Conservation (phyloP, 1,284 basidiomycete genomes). For the Vanrija sp. region DNA sequence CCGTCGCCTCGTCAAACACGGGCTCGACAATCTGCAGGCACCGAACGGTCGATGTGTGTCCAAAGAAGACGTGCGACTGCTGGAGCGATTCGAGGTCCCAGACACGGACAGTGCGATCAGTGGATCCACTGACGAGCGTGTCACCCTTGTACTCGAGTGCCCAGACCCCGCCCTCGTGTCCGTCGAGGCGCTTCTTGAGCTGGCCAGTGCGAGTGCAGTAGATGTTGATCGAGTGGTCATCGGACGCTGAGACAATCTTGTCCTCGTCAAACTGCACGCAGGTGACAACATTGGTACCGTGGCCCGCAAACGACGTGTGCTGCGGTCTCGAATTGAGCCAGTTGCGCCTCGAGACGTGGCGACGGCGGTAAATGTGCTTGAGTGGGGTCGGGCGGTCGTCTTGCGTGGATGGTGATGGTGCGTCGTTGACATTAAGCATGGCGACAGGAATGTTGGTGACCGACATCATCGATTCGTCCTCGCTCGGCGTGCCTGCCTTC, state of each 20-base stretch:
- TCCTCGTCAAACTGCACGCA: constrained; percentile 88
- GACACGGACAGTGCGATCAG: constrained; percentile 87
- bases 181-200: constrained; percentile 67
- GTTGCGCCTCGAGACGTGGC: constrained; percentile 59
- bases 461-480: constrained; percentile 30
- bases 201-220: constrained; percentile 78
- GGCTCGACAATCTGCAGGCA: constrained; percentile 51
- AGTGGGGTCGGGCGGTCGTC: constrained; percentile 31
- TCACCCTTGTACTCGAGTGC: constrained; percentile 70
- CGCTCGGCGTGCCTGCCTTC: constrained; percentile 27
- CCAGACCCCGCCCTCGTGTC: constrained; percentile 95
- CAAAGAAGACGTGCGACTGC: constrained; percentile 85
- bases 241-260: constrained; percentile 79
- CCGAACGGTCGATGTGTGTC: constrained; percentile 84
- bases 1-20: constrained; percentile 46
- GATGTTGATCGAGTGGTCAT: constrained; percentile 77
- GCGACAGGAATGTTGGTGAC: neutral
- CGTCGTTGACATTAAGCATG: neutral
- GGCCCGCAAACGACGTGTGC: constrained; percentile 75
- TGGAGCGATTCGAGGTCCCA: constrained; percentile 78
- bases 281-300: constrained; percentile 85
- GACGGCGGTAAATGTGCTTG: constrained; percentile 43
- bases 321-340: constrained; percentile 50
- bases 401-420: neutral
- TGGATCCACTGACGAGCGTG: constrained; percentile 85